Conservation (phyloP, 371 early-diverging fungal genomes). For the Circinella minor region DNA sequence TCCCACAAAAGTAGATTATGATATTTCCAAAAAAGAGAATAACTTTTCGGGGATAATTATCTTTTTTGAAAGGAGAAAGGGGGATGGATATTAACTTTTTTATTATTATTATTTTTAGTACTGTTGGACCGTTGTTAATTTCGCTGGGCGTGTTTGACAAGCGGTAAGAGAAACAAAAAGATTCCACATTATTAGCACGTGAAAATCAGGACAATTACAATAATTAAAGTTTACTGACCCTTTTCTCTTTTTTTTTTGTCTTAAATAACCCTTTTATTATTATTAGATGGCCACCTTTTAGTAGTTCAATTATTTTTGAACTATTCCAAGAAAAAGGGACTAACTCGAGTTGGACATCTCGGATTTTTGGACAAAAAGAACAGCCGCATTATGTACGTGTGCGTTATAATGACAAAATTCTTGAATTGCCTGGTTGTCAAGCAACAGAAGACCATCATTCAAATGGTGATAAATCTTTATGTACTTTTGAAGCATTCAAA, state of each 20-base stretch:
- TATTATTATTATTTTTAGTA: slow-evolving; percentile 37
- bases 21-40: too few relatives aligned
- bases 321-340: slow-evolving; percentile 53
- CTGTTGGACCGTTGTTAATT: slow-evolving; percentile 69
- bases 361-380: slow-evolving; percentile 14
- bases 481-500: slow-evolving; percentile 76
- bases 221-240: too few relatives aligned
- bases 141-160: slow-evolving; percentile 57
- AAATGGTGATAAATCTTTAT: slow-evolving; percentile 61
- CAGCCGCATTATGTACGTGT: slow-evolving; percentile 70
- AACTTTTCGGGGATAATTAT: too few relatives aligned
- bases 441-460: slow-evolving; percentile 62
- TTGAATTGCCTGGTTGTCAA: slow-evolving; percentile 66
- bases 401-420: slow-evolving; percentile 67
- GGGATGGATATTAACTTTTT: background rate
- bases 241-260: background rate
- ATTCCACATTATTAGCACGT: background rate
- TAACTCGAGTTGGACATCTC: slow-evolving; percentile 9
- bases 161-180: slow-evolving; percentile 35
- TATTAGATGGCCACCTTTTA: slow-evolving; percentile 55
- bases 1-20: too few relatives aligned
- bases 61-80: background rate
- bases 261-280: background rate
- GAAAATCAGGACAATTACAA: background rate
- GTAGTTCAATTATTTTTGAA: slow-evolving; percentile 68